Evolutionary conservation across 2,329 filamentous ascomycete genomes (phyloP).

Genomic region (Fusarium sp.): DNA sequence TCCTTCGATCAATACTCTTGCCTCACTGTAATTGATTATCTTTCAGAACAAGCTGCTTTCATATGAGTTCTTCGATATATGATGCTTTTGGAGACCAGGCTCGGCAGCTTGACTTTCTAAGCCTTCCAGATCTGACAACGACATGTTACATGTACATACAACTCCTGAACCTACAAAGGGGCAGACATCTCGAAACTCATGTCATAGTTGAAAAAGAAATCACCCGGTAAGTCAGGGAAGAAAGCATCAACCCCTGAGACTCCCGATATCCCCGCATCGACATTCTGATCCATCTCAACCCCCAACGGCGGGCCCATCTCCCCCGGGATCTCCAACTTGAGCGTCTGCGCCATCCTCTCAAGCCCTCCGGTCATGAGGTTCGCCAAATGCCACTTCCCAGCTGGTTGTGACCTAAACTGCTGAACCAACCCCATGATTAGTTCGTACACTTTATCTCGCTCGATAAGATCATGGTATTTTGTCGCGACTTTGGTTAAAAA

Average conservation of each 20-base stretch:
- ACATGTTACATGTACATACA: too few relatives aligned
- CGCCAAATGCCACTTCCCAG: constrained; percentile 55
- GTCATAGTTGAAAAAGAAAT: constrained; percentile 29
- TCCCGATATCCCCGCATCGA: neutral
- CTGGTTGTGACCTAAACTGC: constrained; percentile 50
- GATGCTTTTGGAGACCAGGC: too few relatives aligned
- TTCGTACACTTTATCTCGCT: constrained; percentile 48
- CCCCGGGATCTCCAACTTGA: neutral
- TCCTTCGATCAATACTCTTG: too few relatives aligned
- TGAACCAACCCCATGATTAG: constrained; percentile 49
- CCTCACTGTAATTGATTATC: too few relatives aligned
- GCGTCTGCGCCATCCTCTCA: constrained; percentile 40
- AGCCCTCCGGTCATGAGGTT: constrained; percentile 56
- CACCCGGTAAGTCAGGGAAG: constrained; percentile 23
- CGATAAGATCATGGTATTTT: constrained; percentile 52
- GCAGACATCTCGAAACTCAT: constrained; percentile 21
- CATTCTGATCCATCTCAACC: neutral
- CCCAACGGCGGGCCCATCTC: neutral
- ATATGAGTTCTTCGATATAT: too few relatives aligned
- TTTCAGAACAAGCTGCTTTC: too few relatives aligned
- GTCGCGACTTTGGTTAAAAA: constrained; percentile 57
- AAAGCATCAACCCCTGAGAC: constrained; percentile 10
- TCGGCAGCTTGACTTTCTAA: too few relatives aligned
- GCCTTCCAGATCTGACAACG: accelerated
- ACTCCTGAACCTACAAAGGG: neutral